A percentile compares a stretch with the other conserved stretches of the same genome.
Evolutionary conservation across 2,329 filamentous ascomycete species (phyloP).

Genomic region (Ophiosphaerella herpotricha): DNA sequence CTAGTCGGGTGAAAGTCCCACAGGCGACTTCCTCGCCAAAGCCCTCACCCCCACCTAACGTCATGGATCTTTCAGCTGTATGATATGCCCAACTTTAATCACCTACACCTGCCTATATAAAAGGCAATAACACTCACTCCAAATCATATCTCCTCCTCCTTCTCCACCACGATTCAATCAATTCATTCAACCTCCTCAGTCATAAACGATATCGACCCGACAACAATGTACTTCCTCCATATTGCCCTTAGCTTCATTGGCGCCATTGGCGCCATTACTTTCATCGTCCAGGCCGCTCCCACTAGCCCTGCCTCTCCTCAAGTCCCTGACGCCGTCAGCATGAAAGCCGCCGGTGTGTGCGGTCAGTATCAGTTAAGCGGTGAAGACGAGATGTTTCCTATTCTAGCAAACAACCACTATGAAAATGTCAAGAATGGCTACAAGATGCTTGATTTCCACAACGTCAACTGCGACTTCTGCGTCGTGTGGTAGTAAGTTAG

Average conservation of each 20-base stretch:
- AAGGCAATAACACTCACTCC: not conserved
- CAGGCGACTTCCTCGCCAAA: too few species aligned
- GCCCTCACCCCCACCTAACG: too few species aligned
- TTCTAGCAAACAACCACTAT: constrained; percentile 1
- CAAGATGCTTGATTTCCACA: not conserved
- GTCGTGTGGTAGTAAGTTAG: not conserved
- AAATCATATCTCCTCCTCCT: too few species aligned
- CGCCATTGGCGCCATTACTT: not conserved
- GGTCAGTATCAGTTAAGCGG: not conserved
- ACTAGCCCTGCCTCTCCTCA: not conserved
- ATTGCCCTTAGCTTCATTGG: not conserved
- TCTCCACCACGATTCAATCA: not conserved
- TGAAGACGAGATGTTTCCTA: not conserved
- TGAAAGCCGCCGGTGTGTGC: not conserved
- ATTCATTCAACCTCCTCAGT: not conserved
- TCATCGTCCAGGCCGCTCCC: not conserved
- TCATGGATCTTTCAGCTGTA: too few species aligned
- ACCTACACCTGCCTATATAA: too few species aligned
- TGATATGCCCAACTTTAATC: too few species aligned
- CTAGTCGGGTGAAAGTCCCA: too few species aligned
- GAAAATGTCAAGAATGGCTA: constrained; percentile 1
- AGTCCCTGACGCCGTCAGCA: not conserved
- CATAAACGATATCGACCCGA: not conserved
- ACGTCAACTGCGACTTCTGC: not conserved
- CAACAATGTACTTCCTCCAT: not conserved